Evolutionary conservation across 768 basidiomycete species (phyloP).

Genomic region (Russula virescens): DNA sequence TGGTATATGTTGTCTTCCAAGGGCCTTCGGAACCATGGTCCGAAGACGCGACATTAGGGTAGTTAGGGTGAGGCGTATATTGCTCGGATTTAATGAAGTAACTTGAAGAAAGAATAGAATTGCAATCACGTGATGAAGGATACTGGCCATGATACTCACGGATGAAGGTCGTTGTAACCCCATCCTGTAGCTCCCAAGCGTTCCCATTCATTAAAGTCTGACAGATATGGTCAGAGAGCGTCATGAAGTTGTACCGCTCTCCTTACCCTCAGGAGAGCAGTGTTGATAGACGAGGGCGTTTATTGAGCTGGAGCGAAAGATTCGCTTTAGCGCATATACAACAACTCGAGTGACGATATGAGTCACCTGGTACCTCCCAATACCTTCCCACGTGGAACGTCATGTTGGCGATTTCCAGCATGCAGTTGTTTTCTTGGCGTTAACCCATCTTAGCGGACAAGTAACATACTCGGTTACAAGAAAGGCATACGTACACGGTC

Average conservation of each 20-base stretch:
- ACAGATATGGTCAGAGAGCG: neutral
- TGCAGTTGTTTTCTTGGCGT: slow-evolving; percentile 7
- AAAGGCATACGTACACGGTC: slow-evolving; percentile 8
- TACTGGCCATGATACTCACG: slow-evolving; percentile 11
- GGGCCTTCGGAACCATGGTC: slow-evolving; percentile 16
- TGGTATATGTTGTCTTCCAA: slow-evolving; percentile 13
- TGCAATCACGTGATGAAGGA: neutral
- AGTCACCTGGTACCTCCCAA: slow-evolving; percentile 18
- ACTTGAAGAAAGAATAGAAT: neutral
- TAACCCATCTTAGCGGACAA: neutral
- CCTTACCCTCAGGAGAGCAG: slow-evolving; percentile 19
- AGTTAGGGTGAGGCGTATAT: slow-evolving; percentile 11
- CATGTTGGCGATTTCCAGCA: slow-evolving; percentile 7
- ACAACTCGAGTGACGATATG: neutral
- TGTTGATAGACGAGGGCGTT: slow-evolving; percentile 22
- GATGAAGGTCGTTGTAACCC: slow-evolving; percentile 24
- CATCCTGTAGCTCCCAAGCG: slow-evolving; percentile 25
- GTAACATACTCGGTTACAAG: neutral
- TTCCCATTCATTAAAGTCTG: slow-evolving; percentile 26
- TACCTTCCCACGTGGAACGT: slow-evolving; percentile 19
- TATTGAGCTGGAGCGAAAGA: slow-evolving; percentile 7
- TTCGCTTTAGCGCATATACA: neutral
- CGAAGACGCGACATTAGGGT: slow-evolving; percentile 6
- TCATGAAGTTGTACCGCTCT: neutral
- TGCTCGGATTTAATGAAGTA: slow-evolving; percentile 22